phyloP scores from a whole-genome alignment of 1,284 basidiomycete genomes.

The Athelia sp. region DNA sequence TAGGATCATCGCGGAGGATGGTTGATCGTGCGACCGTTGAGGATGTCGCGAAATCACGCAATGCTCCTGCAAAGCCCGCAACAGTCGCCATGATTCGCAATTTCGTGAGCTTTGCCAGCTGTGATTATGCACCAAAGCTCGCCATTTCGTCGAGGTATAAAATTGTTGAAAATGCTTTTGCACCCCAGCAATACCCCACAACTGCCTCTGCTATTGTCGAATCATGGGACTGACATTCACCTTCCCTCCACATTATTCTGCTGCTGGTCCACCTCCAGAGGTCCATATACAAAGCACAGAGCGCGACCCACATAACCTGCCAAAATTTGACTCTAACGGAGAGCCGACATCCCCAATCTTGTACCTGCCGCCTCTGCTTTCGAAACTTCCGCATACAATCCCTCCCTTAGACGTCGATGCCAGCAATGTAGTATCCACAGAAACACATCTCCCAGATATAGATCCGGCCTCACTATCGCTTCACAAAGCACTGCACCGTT shows the following conservation, averaged over 20 bases:
- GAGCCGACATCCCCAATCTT: constrained; percentile 48
- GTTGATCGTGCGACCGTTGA: not conserved
- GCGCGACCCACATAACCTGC: constrained; percentile 60
- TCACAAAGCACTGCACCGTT: constrained; percentile 79
- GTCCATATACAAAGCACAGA: constrained; percentile 8
- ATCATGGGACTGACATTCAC: constrained; percentile 23
- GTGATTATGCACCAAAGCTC: no score
- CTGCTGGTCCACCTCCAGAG: constrained; percentile 7
- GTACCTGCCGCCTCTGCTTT: constrained; percentile 78
- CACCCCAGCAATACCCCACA: no score
- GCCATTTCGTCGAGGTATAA: no score
- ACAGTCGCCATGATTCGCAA: no score
- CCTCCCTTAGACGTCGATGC: constrained; percentile 18
- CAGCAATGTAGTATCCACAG: constrained; percentile 50
- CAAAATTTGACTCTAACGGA: constrained; percentile 41
- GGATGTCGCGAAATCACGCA: constrained; percentile 25
- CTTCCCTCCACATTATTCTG: constrained; percentile 24
- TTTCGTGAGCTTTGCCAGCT: no score
- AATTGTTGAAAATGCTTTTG: no score
- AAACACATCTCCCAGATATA: constrained; percentile 76
- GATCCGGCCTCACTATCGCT: constrained; percentile 80
- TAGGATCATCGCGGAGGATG: no score
- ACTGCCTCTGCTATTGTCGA: not conserved
- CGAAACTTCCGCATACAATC: constrained; percentile 52
- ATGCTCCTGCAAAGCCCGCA: constrained; percentile 7